Base-by-base conservation (phyloP, 768 basidiomycete species). In the Leucosporidium yakuticum region DNA sequence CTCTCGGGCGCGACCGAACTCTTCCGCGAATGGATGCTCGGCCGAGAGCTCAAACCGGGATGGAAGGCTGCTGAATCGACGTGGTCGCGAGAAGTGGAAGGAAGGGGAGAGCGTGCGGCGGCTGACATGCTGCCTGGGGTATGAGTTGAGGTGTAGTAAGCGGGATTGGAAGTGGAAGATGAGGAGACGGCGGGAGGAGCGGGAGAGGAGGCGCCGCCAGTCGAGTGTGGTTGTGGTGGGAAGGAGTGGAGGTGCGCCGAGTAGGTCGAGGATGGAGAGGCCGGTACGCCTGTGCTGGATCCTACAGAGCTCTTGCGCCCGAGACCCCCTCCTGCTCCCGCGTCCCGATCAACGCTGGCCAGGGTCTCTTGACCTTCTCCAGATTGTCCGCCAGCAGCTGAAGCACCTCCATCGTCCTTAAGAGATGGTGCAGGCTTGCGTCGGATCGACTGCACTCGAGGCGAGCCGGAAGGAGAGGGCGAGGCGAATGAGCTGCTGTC, bases 401-500 rank as follows among this genome's bases (percentile, higher is more conserved):
- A 21, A 12, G 21, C 56, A 11, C 53, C 61, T 27, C 32, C 56
- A 4, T 44, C 32, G 19, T 29, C 34, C 2, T 49, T 34, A 27
- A n/a, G 27, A 2, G 57, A 53, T 15, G 61, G 61, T 8, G 59
- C 61, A 5, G 66, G 66, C 31, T 67, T 67, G 25, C 66, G 60
- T 15, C 62, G 62, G 56, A 63, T 54, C 21, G 49, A 25, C 21
- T 27, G 15, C 27, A 60, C 20, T 9, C 31, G 60, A 19, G 60
- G 48, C 11, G 49, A 47, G 21, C n/a, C 25, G 17, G 44, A 7
- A 47, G 17, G 44, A 25, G 59, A 27, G 19, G 25, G 44, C 25
- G 59, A 12, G 17, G 15, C 20, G 34, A 58, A 36, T 4, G 57
- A 36, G 21, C 39, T 44, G 39, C 39, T 44, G 39, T 44, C 39